phyloP scores from a whole-genome alignment of 2,329 filamentous ascomycete species.

The Sporothrix mexicana region DNA sequence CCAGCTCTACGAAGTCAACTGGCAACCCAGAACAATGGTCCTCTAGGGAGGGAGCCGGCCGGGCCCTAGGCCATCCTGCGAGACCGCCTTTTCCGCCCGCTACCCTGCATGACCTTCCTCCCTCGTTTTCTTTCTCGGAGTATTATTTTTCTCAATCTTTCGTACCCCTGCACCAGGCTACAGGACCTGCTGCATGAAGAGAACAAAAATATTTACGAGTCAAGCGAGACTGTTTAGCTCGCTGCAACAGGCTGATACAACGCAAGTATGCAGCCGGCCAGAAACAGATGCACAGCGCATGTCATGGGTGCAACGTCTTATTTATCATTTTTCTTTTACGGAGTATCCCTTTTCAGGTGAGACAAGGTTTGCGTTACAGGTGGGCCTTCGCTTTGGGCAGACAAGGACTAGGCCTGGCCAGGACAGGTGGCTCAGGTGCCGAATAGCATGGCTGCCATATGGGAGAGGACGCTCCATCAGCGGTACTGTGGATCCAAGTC shows the following conservation, averaged over 20 bases:
- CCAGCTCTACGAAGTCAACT: slow-evolving; percentile 63
- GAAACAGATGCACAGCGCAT: slow-evolving; percentile 34
- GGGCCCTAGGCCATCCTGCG: neutral
- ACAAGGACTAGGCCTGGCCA: slow-evolving; percentile 5
- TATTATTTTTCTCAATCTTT: neutral
- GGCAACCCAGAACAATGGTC: slow-evolving; percentile 53
- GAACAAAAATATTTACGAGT: neutral
- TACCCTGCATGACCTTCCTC: neutral
- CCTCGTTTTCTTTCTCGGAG: neutral
- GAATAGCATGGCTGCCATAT: slow-evolving; percentile 24
- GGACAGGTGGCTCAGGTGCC: slow-evolving; percentile 12
- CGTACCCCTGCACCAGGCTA: neutral
- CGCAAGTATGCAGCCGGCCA: slow-evolving; percentile 34
- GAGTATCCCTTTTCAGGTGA: neutral
- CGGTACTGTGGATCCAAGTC: slow-evolving; percentile 20
- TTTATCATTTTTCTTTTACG: neutral
- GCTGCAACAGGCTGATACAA: slow-evolving; percentile 15
- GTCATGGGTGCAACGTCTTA: slow-evolving; percentile 15
- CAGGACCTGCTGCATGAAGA: neutral
- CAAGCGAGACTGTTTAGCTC: slow-evolving; percentile 18
- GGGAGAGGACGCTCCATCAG: neutral
- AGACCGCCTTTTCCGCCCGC: slow-evolving; percentile 4
- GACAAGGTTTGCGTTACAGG: neutral
- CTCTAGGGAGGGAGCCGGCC: slow-evolving; percentile 27
- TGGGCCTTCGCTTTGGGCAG: neutral